Conservation (phyloP, 2,329 filamentous ascomycete genomes). For the Diaporthe ampelina region DNA sequence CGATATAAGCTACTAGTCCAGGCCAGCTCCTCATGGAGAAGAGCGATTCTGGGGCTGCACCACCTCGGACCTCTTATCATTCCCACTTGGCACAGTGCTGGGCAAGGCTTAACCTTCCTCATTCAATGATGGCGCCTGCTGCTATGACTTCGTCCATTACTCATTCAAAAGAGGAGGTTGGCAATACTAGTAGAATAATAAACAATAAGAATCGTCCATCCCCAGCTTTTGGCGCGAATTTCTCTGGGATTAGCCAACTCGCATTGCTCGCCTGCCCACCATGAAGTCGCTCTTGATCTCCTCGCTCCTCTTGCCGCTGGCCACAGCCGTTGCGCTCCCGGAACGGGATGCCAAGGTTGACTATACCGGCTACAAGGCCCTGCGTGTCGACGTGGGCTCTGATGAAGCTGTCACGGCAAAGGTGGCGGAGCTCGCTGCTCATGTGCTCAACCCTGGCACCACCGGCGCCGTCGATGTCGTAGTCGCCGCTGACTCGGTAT, state of each 20-base stretch:
- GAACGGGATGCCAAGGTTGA: conserved; percentile 14
- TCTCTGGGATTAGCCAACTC: not conserved
- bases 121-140: conserved; percentile 21
- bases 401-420: conserved; percentile 45
- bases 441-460: conserved; percentile 20
- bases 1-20: conserved; percentile 1
- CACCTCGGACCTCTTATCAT: conserved; percentile 10
- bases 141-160: conserved; percentile 3
- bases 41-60: not conserved
- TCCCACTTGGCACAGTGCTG: conserved; percentile 13
- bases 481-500: conserved; percentile 45
- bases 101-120: conserved; percentile 32
- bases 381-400: conserved; percentile 55
- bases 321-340: conserved; percentile 10
- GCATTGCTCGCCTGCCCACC: not conserved
- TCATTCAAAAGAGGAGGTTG: conserved; percentile 7
- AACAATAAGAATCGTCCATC: not conserved
- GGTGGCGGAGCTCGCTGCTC: conserved; percentile 8
- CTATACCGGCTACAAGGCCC: conserved; percentile 61
- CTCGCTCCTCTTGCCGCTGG: conserved; percentile 18
- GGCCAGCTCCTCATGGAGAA: conserved; percentile 1
- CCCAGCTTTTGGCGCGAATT: too few species aligned
- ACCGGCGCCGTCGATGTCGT: conserved; percentile 43
- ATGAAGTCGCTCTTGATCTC: conserved; percentile 17
- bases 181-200: not conserved